These are phyloP conservation scores for Botrytis medusae DNA, from an alignment of 2,329 filamentous ascomycete genomes.

Conservation along the genomic window DNA sequence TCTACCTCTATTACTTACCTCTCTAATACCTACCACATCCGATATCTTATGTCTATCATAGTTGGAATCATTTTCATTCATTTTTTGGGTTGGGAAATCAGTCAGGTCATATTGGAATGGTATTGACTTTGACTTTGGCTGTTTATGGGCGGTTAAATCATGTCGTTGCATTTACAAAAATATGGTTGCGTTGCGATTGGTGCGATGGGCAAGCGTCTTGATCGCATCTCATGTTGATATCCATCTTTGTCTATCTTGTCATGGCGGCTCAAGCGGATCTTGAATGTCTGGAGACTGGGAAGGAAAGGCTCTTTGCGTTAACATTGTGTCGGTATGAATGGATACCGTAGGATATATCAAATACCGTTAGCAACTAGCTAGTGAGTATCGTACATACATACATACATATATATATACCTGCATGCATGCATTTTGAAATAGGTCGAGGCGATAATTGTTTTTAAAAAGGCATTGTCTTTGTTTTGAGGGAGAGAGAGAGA, in stretches of 20 bases:
- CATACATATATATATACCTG: background rate
- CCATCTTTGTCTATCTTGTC: background rate
- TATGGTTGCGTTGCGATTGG: conserved; percentile 14
- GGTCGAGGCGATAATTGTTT: background rate
- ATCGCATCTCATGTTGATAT: conserved; percentile 12
- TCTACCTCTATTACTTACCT: background rate
- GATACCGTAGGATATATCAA: background rate
- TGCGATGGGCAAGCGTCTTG: conserved; percentile 2
- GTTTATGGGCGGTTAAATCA: conserved; percentile 14
- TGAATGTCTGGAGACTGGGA: background rate
- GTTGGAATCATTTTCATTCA: conserved; percentile 2
- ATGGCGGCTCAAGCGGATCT: conserved; percentile 4
- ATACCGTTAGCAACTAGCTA: background rate
- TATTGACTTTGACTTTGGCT: background rate
- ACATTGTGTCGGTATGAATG: background rate
- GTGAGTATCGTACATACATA: background rate
- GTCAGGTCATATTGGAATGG: background rate
- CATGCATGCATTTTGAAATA: background rate
- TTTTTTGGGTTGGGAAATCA: background rate
- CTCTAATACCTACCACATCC: conserved; percentile 3
- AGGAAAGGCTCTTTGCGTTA: background rate
- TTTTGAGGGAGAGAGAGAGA: background rate
- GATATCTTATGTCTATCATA: background rate
- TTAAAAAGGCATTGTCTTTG: background rate
- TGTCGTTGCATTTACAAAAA: conserved; percentile 17